These are phyloP conservation scores for Aspergillus hortae DNA, from an alignment of 2,329 filamentous ascomycete genomes.

Conservation along the genomic window DNA sequence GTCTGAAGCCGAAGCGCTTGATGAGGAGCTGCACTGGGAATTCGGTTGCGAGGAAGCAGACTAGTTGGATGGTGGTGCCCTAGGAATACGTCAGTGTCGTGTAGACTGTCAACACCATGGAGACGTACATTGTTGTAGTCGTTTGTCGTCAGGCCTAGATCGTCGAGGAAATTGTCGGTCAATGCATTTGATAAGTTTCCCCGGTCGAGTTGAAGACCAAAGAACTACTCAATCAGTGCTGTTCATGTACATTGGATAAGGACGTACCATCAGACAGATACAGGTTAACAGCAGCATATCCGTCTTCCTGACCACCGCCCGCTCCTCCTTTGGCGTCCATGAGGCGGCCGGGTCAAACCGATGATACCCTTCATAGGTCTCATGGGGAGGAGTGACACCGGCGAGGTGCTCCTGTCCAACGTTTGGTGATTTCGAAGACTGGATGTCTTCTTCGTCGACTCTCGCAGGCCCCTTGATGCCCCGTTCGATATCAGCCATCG, in stretches of 20 bases:
- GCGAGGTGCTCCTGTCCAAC: constrained; percentile 25
- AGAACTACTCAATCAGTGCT: constrained; percentile 21
- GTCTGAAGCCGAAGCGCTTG: constrained; percentile 45
- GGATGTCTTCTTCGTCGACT: constrained; percentile 4
- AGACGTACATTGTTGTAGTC: constrained; percentile 36
- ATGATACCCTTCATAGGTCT: constrained; percentile 25
- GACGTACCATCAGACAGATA: constrained; percentile 22
- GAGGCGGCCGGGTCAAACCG: constrained; percentile 21
- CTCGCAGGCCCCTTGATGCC: constrained; percentile 10
- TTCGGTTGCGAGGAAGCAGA: constrained; percentile 34
- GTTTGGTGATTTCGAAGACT: constrained; percentile 13
- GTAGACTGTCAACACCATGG: neutral
- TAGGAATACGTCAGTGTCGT: neutral
- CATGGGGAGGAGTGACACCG: constrained; percentile 26
- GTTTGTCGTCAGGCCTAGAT: constrained; percentile 32
- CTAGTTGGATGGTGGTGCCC: constrained; percentile 22
- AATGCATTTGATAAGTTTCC: constrained; percentile 34
- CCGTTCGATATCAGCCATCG: constrained; percentile 21
- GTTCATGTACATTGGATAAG: neutral
- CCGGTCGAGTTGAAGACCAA: constrained; percentile 31
- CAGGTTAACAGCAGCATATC: constrained; percentile 17
- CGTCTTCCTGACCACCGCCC: constrained; percentile 45
- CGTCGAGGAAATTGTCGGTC: constrained; percentile 36
- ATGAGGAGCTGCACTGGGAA: constrained; percentile 47
- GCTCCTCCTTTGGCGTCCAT: constrained; percentile 42